Evolutionary conservation across 306 rosid genomes (phyloP).

Genomic region (Casuarina cunninghamiana): DNA sequence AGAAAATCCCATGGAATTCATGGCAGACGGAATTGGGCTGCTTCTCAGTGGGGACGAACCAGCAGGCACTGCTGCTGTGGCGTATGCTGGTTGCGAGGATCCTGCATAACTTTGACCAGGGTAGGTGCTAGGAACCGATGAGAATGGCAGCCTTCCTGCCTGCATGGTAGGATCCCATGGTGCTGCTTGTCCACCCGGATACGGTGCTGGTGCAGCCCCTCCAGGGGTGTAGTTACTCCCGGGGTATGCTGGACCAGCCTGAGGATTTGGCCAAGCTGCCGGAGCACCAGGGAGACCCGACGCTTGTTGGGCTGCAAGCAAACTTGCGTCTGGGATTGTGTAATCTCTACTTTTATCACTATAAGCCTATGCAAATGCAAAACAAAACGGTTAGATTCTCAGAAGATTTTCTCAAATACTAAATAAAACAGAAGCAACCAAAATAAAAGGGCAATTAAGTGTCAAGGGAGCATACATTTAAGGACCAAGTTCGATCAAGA

Average conservation of each 20-base stretch:
- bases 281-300: slow-evolving; percentile 37
- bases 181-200: slow-evolving; percentile 61
- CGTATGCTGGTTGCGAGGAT: slow-evolving; percentile 48
- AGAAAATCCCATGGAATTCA: slow-evolving; percentile 38
- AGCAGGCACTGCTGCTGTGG: slow-evolving; percentile 42
- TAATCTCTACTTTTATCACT: slow-evolving; percentile 88
- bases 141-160: slow-evolving; percentile 50
- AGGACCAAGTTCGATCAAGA: slow-evolving; percentile 53
- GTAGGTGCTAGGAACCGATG: slow-evolving; percentile 45
- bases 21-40: slow-evolving; percentile 39
- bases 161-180: slow-evolving; percentile 73
- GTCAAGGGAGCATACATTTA: slow-evolving; percentile 78
- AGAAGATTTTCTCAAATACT: slow-evolving; percentile 12
- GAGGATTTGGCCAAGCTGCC: slow-evolving; percentile 52
- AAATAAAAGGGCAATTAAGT: slow-evolving; percentile 40
- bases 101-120: slow-evolving; percentile 53
- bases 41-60: slow-evolving; percentile 51
- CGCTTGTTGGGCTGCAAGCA: slow-evolving; percentile 41
- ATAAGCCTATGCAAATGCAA: slow-evolving; percentile 53
- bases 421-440: slow-evolving; percentile 14
- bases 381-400: slow-evolving; percentile 20
- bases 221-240: slow-evolving; percentile 32
- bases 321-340: slow-evolving; percentile 49
- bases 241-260: slow-evolving; percentile 48
- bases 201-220: slow-evolving; percentile 48